Percentiles rank a stretch among this genome's conserved stretches.
Evolutionary conservation across 768 basidiomycete species (phyloP).

Genomic region (Dendrothele bispora): DNA sequence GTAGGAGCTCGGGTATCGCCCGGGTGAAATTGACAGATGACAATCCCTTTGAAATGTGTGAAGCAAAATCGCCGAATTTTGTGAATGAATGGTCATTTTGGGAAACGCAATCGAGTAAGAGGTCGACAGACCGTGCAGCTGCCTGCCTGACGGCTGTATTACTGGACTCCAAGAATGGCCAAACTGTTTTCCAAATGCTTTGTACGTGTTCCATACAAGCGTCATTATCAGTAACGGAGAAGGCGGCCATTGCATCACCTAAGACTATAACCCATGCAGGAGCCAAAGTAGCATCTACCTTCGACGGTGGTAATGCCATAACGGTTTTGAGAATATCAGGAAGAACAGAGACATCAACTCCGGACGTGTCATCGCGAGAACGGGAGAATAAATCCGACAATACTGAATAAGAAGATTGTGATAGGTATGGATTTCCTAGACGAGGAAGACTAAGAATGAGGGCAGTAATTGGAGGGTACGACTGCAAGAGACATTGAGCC

Average conservation of each 20-base stretch:
- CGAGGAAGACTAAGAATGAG: slow-evolving; percentile 81
- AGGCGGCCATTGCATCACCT: slow-evolving; percentile 71
- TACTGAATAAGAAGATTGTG: slow-evolving; percentile 84
- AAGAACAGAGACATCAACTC: slow-evolving; percentile 53
- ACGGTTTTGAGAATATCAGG: slow-evolving; percentile 65
- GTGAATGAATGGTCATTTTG: slow-evolving; percentile 53
- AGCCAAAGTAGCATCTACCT: slow-evolving; percentile 64
- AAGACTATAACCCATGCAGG: slow-evolving; percentile 81
- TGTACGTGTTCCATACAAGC: slow-evolving; percentile 54
- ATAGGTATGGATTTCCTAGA: slow-evolving; percentile 85
- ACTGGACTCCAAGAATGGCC: slow-evolving; percentile 76
- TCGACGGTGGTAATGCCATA: slow-evolving; percentile 66
- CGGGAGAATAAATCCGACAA: slow-evolving; percentile 77
- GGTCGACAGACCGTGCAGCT: slow-evolving; percentile 59
- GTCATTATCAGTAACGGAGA: slow-evolving; percentile 47
- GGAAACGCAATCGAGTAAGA: slow-evolving; percentile 71
- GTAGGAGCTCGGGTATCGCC: slow-evolving; percentile 79
- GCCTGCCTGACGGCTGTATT: slow-evolving; percentile 62
- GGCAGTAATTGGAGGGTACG: slow-evolving; percentile 66
- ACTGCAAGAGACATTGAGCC: slow-evolving; percentile 45
- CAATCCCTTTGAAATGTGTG: slow-evolving; percentile 65
- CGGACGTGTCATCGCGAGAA: slow-evolving; percentile 49
- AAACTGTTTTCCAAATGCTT: slow-evolving; percentile 72
- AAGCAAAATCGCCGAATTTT: slow-evolving; percentile 61
- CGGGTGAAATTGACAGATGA: slow-evolving; percentile 72